Conservation (phyloP, 257 asterid genomes). For the Salvia splendens region DNA sequence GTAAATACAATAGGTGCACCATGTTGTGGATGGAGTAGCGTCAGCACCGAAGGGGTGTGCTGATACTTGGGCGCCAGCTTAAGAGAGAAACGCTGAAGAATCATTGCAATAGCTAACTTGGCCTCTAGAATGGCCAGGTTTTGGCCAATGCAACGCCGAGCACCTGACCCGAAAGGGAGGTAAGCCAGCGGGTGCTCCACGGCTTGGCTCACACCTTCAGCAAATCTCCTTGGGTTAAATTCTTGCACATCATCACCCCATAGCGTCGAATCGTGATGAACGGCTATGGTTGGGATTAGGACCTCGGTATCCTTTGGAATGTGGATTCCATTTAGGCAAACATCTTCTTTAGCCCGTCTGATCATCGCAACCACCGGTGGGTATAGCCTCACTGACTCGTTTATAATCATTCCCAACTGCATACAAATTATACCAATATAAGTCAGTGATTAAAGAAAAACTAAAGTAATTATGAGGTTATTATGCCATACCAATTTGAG, state of each 20-base stretch:
- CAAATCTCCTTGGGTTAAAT: constrained; percentile 71
- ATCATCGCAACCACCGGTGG: constrained; percentile 72
- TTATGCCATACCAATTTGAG: constrained; percentile 60
- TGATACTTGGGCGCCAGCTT: constrained; percentile 56
- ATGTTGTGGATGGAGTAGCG: constrained; percentile 59
- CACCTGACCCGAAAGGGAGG: constrained; percentile 72
- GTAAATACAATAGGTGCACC: constrained; percentile 83
- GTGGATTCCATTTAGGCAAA: constrained; percentile 43
- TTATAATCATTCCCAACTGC: constrained; percentile 69
- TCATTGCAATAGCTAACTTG: constrained; percentile 63
- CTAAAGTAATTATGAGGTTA: no score
- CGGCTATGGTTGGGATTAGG: constrained; percentile 69
- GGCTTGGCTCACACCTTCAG: constrained; percentile 50
- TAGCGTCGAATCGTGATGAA: constrained; percentile 60
- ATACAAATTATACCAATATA: neutral
- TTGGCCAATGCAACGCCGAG: constrained; percentile 77
- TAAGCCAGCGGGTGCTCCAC: constrained; percentile 61
- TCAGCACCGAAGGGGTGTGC: constrained; percentile 59
- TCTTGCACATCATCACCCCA: constrained; percentile 75
- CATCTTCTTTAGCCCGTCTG: constrained; percentile 50
- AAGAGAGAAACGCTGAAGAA: constrained; percentile 61
- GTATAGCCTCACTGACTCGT: constrained; percentile 69
- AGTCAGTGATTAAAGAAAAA: no score
- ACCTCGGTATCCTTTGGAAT: constrained; percentile 60
- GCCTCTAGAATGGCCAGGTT: constrained; percentile 72